A percentile compares a stretch with the other conserved stretches of the same genome.
Conservation (phyloP, 1,284 basidiomycete species). For the Boletus subluridellus region DNA sequence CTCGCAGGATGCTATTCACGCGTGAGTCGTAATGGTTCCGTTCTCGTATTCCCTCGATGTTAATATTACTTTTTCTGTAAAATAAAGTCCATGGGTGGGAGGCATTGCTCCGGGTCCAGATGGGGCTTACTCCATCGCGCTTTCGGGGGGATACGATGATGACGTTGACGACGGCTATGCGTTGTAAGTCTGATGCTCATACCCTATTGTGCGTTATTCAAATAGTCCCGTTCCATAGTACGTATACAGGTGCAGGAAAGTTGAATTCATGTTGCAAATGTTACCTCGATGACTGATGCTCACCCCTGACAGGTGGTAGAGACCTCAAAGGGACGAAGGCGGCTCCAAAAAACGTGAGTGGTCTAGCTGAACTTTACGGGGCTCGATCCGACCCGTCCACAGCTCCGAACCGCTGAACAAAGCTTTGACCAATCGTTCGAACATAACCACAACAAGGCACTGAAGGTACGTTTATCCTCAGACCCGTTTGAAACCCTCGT, state of each 20-base stretch:
- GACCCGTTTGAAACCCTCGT: neutral
- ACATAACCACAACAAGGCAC: constrained; percentile 61
- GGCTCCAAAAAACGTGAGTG: constrained; percentile 71
- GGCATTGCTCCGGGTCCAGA: constrained; percentile 65
- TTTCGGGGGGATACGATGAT: constrained; percentile 83
- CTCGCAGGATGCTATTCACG: constrained; percentile 69
- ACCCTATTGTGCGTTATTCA: neutral
- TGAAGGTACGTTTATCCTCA: constrained; percentile 45
- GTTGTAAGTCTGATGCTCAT: constrained; percentile 53
- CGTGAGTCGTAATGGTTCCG: constrained; percentile 44
- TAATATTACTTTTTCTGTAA: constrained; percentile 20
- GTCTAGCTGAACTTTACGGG: neutral
- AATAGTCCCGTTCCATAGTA: constrained; percentile 34
- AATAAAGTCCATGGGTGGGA: constrained; percentile 62
- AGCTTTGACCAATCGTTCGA: constrained; percentile 77
- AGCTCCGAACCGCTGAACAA: constrained; percentile 84
- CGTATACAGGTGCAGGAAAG: constrained; percentile 70
- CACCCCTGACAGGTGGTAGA: constrained; percentile 55
- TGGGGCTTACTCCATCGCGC: constrained; percentile 75
- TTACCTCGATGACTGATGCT: neutral
- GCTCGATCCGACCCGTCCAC: neutral
- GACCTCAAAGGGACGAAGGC: constrained; percentile 75
- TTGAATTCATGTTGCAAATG: neutral
- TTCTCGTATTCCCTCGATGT: neutral
- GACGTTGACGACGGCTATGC: constrained; percentile 77